Percentiles rank a stretch among this genome's conserved stretches.
Evolutionary conservation across 306 rosid genomes (phyloP).

Genomic region (Glycine tomentella): DNA sequence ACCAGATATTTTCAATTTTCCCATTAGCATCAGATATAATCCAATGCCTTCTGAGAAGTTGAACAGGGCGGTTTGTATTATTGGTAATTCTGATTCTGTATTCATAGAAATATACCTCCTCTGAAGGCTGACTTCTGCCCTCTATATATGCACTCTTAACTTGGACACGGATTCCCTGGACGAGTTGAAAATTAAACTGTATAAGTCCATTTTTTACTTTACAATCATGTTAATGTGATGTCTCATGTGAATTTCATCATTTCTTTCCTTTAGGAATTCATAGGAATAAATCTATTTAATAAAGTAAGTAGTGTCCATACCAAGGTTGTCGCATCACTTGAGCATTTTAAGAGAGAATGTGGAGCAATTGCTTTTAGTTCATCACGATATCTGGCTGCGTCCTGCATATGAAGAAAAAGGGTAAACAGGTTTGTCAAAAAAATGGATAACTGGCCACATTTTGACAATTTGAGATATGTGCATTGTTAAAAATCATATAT

Average conservation of each 20-base stretch:
- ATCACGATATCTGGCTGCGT: conserved; percentile 78
- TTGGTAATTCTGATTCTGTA: conserved; percentile 75
- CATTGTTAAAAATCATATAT: no score
- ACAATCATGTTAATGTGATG: neutral
- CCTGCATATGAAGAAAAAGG: conserved; percentile 50
- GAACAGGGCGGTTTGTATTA: conserved; percentile 71
- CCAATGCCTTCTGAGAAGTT: conserved; percentile 93
- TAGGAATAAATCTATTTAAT: no score
- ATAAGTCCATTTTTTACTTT: no score
- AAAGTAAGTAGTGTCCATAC: conserved; percentile 49
- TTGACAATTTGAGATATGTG: no score
- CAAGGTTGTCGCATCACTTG: conserved; percentile 82
- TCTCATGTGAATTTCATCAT: neutral
- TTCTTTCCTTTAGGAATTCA: no score
- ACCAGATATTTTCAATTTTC: conserved; percentile 80
- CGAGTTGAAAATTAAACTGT: neutral
- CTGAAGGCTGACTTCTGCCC: conserved; percentile 77
- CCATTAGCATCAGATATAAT: conserved; percentile 78
- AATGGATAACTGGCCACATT: no score
- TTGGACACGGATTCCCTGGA: conserved; percentile 84
- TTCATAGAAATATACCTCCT: conserved; percentile 72
- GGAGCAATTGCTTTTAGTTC: conserved; percentile 77
- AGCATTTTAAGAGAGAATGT: conserved; percentile 73
- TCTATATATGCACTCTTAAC: conserved; percentile 79
- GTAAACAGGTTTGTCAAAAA: neutral